Conservation (phyloP, 176 grass and related monocot species). For the Tuctoria greenei region DNA sequence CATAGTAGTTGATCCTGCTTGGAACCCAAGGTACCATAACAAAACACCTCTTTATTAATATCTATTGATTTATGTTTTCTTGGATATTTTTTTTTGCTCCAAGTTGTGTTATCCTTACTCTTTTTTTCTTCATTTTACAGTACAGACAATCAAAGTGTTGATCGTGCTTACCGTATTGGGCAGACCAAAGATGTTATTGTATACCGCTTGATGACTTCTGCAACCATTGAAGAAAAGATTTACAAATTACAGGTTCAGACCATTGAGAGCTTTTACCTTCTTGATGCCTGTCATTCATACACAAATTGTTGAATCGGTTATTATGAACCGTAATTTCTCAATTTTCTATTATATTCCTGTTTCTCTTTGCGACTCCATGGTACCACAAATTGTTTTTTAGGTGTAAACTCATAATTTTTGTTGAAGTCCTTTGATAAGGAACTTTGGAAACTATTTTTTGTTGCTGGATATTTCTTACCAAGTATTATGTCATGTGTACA, state of each 20-base stretch:
- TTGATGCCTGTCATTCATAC: neutral
- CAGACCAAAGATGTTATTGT: conserved; percentile 85
- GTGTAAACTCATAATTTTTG: neutral
- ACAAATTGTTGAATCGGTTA: conserved; percentile 13
- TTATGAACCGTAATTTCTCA: neutral
- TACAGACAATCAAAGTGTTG: conserved; percentile 91
- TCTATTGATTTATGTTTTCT: conserved; percentile 1
- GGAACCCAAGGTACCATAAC: conserved; percentile 81
- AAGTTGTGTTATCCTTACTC: conserved; percentile 18
- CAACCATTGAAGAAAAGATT: conserved; percentile 94
- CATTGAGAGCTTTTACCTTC: neutral
- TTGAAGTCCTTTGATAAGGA: neutral
- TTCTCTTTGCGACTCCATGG: conserved; percentile 2
- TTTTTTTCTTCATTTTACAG: conserved; percentile 45
- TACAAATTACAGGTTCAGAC: conserved; percentile 86
- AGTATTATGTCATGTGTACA: neutral
- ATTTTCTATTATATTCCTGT: neutral
- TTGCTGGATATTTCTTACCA: neutral
- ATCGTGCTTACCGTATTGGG: conserved; percentile 85
- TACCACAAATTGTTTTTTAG: conserved; percentile 3
- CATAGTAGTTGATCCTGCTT: conserved; percentile 93
- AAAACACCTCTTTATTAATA: neutral
- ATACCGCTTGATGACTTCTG: conserved; percentile 85
- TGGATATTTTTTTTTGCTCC: neutral
- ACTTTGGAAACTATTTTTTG: neutral